Base-by-base conservation (phyloP, 1,284 basidiomycete genomes). In the Polyporus tsugae region DNA sequence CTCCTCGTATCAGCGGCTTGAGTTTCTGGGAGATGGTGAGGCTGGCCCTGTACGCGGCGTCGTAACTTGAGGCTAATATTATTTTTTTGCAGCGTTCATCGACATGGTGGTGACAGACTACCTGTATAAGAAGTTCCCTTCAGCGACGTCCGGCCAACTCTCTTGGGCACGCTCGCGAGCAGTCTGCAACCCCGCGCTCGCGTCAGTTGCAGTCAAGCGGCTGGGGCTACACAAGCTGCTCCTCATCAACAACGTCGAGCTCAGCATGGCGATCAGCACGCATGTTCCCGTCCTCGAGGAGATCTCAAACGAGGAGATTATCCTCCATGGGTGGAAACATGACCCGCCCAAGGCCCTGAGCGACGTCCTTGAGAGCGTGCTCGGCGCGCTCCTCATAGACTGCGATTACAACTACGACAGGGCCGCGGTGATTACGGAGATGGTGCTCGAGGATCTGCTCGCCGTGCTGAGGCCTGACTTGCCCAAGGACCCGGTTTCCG, bases 371-470 rank as follows among this genome's bases (percentile, higher is more conserved):
- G 96, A 98, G 80, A 92, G 93, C 63, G 80, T 97, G 4, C 82
- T 97, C 22, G 96, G 94, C 1, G 95, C 94, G 0, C 84, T 97
- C 29, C 85, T 96, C 36, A 86, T 96, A 60, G 96, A 98, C 80
- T 88, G 88, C 10, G 87, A 85, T 15, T 95, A 91, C 74, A 81
- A 94, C 73, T 89, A 93, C 67, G 89, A 91, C 59, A 86, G 82
- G 63, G 87, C 88, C 1, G 85, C 85, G 19, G 82, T 82, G 3
- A 82, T 95, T 11, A 85, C 90, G 42, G 85, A 89, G 75, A 73
- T 81, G 59, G 80, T 88, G 29, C 90, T 94, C 88, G 80, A 82
- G 36, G 90, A 91, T 42, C 81, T 93, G 4, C 79, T 94, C 55
- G 82, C 80, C 5, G 80, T 82, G 1, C 79, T 94, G 29, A 83